These are phyloP conservation scores for Linnemannia exigua DNA, from an alignment of 192 early-diverging fungal species.

Conservation along the genomic window DNA sequence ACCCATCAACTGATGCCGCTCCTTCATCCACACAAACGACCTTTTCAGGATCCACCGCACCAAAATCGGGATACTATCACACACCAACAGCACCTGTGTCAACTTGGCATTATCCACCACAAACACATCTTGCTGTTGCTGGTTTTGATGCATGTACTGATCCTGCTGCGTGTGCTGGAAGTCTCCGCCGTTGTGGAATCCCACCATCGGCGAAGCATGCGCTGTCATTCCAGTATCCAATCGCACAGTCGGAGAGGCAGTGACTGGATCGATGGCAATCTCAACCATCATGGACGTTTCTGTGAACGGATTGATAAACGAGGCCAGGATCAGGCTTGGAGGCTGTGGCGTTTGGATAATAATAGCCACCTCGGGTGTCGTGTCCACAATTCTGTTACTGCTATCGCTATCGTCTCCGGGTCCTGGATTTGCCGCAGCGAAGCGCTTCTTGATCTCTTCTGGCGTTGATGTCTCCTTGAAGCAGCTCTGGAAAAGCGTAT, in stretches of 20 bases:
- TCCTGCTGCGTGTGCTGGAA: conserved; percentile 10
- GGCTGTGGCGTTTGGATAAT: conserved; percentile 45
- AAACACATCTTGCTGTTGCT: conserved; percentile 13
- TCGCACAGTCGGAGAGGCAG: conserved; percentile 22
- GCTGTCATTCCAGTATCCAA: not conserved
- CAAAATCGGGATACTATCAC: conserved; percentile 55
- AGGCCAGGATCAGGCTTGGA: conserved; percentile 29
- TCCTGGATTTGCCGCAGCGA: not conserved
- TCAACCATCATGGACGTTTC: conserved; percentile 35
- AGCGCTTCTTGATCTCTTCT: conserved; percentile 17
- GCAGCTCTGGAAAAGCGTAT: conserved; percentile 62
- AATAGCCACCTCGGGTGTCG: conserved; percentile 25
- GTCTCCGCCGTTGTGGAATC: not conserved
- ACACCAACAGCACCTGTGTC: conserved; percentile 39
- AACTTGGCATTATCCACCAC: conserved; percentile 25
- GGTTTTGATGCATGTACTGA: conserved; percentile 8
- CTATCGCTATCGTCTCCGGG: not conserved
- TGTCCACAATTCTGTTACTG: not conserved
- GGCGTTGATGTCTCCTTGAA: conserved; percentile 52
- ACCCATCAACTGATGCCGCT: conserved; percentile 14
- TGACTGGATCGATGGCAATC: conserved; percentile 47
- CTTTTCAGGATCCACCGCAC: conserved; percentile 51
- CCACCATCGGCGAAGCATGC: not conserved
- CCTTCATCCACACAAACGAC: conserved; percentile 44
- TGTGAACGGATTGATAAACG: conserved; percentile 45